Conservation (phyloP, 1,284 basidiomycete genomes). For the Ganoderma lingzhi region DNA sequence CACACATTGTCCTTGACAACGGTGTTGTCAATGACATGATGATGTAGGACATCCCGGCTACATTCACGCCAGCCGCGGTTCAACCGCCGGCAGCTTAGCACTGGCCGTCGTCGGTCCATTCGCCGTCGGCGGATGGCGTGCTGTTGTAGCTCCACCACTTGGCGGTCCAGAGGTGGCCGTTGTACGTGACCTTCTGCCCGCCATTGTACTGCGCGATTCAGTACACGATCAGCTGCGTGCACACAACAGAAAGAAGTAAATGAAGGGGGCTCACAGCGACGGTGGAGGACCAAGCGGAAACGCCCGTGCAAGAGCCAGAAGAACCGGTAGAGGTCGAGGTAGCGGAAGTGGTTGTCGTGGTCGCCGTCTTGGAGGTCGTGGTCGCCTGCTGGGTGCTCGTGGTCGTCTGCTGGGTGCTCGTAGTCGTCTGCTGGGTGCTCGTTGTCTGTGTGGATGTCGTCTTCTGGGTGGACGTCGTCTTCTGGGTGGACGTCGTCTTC, state of each 20-base stretch:
- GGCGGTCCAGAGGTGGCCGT: slow-evolving; percentile 61
- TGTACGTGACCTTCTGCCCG: slow-evolving; percentile 53
- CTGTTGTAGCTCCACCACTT: slow-evolving; percentile 64
- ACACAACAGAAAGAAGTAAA: not conserved
- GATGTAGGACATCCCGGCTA: too few relatives aligned
- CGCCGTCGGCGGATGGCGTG: slow-evolving; percentile 47
- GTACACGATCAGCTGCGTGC: not conserved
- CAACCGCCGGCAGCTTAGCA: slow-evolving; percentile 34
- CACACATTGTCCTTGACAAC: too few relatives aligned
- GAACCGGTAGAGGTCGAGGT: slow-evolving; percentile 31
- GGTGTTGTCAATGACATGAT: too few relatives aligned
- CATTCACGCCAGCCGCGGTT: too few relatives aligned
- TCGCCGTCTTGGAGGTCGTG: not conserved
- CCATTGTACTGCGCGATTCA: slow-evolving; percentile 50
- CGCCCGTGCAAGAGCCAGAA: slow-evolving; percentile 53
- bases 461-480: slow-evolving; percentile 39
- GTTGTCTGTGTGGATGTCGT: slow-evolving; percentile 30
- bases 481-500: slow-evolving; percentile 23
- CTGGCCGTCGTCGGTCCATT: slow-evolving; percentile 50
- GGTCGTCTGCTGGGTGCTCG: not conserved
- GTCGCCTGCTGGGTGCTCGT: not conserved
- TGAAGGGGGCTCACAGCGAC: slow-evolving; percentile 48
- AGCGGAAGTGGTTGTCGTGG: slow-evolving; percentile 14
- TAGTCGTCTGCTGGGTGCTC: slow-evolving; percentile 28
- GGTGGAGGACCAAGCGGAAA: slow-evolving; percentile 54